Evolutionary conservation across 345 rosid genomes (phyloP), one percentile per base, ranked within the genome.

Genomic region (Tarenaya hassleriana): DNA sequence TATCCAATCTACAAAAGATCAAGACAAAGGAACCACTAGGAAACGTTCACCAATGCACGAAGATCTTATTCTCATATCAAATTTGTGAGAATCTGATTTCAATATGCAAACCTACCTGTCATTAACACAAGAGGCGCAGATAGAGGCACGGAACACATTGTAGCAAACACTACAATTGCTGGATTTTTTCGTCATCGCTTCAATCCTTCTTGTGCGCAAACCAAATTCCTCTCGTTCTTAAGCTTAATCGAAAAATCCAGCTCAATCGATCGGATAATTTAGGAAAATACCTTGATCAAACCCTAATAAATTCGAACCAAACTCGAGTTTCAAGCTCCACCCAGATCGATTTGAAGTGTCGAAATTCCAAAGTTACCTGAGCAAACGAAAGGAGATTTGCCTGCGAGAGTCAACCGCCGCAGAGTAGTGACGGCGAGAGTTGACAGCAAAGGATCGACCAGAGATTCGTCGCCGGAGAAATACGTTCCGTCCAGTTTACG

Each of bases 51-150:
- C 29, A 24, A 24, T 5, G 29, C 29, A 24, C 29, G 13, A 31
- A 15, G 12, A 31, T 32, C 19, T n/a, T 32, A 16, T 18, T 41
- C 14, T 21, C 47, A 29, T 31, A 1, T 7, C 18, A 50, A n/a
- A 31, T 16, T 41, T 7, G 20, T 27, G 11, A 27, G 24, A 34
- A 38, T 6, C 2, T 9, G 14, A 48, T 7, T 41, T 9, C 17
- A 2, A 35, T 33, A 34, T 18, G 15, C 11, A 7, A 41, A 8
- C 34, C 24, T 67, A 78, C 98, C 95, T 76, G 75, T 69, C 80
- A 74, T 92, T 92, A 44, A 85, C 96, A 67, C 98, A 88, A 50
- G 33, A 50, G 5, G 75, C 60, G 45, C 97, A 92, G 47, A 92
- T 66, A 18, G 95, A 88, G 16, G 91, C 69, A 38, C 85, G 88